Percentiles rank a stretch among this genome's conserved stretches.
Conservation (phyloP, 2,329 filamentous ascomycete genomes). For the Sclerotinia nivalis region DNA sequence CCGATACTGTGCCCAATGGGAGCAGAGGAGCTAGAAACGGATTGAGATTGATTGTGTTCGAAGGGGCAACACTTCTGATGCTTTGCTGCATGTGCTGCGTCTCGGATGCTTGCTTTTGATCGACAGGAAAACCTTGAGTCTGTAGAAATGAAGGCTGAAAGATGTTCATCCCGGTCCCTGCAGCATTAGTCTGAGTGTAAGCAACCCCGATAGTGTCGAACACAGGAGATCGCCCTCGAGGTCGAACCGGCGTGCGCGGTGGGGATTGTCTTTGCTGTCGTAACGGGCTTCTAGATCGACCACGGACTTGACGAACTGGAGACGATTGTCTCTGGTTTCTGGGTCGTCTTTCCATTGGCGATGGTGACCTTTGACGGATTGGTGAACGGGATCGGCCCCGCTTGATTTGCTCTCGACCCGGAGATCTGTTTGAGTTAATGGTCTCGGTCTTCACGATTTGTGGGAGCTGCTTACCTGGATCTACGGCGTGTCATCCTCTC, state of each 20-base stretch:
- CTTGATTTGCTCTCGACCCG: constrained; percentile 7
- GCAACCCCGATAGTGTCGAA: background rate
- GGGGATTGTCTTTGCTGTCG: constrained; percentile 18
- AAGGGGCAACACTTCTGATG: background rate
- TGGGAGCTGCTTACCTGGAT: constrained; percentile 6
- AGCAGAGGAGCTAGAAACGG: background rate
- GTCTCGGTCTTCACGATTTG: background rate
- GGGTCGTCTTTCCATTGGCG: background rate
- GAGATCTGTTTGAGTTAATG: constrained; percentile 14
- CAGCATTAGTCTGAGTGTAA: background rate
- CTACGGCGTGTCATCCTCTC: constrained; percentile 25
- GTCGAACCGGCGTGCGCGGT: background rate
- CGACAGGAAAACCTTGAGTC: background rate
- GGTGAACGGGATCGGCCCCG: constrained; percentile 13
- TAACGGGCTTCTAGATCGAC: constrained; percentile 9
- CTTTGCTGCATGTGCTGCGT: background rate
- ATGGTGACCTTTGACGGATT: constrained; percentile 23
- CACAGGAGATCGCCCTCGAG: constrained; percentile 15
- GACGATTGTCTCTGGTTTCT: constrained; percentile 14
- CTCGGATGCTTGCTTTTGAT: background rate
- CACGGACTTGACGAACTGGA: constrained; percentile 1
- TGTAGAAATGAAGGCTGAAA: background rate
- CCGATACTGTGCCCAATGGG: background rate
- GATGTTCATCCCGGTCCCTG: background rate
- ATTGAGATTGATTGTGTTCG: background rate